Conservation (phyloP, 352 stramenopile species). For the Aphanomyces astaci region DNA sequence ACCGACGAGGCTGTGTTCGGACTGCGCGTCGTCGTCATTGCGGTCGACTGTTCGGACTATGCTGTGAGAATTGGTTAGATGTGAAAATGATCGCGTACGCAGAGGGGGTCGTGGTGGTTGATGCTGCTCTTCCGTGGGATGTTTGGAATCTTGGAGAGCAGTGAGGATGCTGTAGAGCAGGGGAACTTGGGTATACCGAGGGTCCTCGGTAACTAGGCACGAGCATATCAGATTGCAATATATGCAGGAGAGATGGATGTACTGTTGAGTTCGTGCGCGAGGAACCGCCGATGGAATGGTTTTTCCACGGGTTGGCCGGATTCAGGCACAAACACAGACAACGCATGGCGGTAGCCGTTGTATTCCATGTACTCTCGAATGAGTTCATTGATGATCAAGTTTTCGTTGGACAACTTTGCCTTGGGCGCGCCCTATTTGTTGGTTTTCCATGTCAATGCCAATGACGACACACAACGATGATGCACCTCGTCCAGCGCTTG, state of each 20-base stretch:
- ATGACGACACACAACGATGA: not conserved
- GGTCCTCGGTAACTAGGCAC: constrained; percentile 50
- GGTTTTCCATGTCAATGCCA: not conserved
- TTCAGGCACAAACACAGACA: constrained; percentile 83
- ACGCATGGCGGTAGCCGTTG: constrained; percentile 86
- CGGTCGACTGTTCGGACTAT: not conserved
- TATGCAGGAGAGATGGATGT: not conserved
- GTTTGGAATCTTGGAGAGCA: constrained; percentile 23
- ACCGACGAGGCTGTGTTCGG: not conserved
- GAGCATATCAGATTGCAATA: not conserved
- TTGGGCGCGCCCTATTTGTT: constrained; percentile 35
- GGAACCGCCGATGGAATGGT: constrained; percentile 69
- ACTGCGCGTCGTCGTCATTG: not conserved
- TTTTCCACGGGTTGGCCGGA: constrained; percentile 73
- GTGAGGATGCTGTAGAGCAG: constrained; percentile 77
- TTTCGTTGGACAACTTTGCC: constrained; percentile 85
- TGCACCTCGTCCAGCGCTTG: constrained; percentile 65
- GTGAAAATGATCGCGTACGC: too few relatives aligned
- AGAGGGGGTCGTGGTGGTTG: too few relatives aligned
- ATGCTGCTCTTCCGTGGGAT: too few relatives aligned
- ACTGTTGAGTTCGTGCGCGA: constrained; percentile 76
- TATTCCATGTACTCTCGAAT: constrained; percentile 92
- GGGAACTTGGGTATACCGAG: constrained; percentile 57
- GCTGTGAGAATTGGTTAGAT: too few relatives aligned
- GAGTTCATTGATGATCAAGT: constrained; percentile 91